Percentiles rank a stretch among this genome's conserved stretches.
phyloP scores from a whole-genome alignment of 129 eudicot genomes.

The Heracleum sosnowskyi region DNA sequence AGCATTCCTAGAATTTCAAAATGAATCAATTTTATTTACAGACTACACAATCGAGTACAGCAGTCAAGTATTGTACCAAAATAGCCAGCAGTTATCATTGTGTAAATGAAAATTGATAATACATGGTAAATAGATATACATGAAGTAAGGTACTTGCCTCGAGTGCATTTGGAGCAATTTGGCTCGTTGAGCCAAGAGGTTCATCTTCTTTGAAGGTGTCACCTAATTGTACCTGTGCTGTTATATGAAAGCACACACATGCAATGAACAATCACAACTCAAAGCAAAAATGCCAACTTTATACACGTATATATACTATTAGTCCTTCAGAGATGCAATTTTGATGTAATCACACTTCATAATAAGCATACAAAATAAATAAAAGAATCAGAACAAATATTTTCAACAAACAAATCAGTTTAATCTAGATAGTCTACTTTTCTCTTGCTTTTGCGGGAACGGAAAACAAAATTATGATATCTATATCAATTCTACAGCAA shows the following conservation, averaged over 20 bases:
- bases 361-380: not conserved
- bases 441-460: not conserved
- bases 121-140: not conserved
- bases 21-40: not conserved
- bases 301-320: not conserved
- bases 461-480: not conserved
- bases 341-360: not conserved
- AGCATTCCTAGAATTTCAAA: not conserved
- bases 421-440: not conserved
- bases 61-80: not conserved
- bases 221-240: constrained; percentile 39
- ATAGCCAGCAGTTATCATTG: not conserved
- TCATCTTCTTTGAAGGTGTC: constrained; percentile 32
- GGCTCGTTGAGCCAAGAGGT: constrained; percentile 43
- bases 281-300: not conserved
- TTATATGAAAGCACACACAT: constrained; percentile 14
- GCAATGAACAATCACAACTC: not conserved
- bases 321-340: not conserved
- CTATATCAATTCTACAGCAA: not conserved
- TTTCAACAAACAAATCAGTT: not conserved
- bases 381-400: not conserved
- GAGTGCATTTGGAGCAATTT: constrained; percentile 46
- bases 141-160: constrained; percentile 45
- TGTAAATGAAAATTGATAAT: not conserved
- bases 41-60: not conserved